Percentiles rank a stretch among this genome's conserved stretches.
Conservation (phyloP, 2,329 filamentous ascomycete genomes). For the Exophiala spinifera region DNA sequence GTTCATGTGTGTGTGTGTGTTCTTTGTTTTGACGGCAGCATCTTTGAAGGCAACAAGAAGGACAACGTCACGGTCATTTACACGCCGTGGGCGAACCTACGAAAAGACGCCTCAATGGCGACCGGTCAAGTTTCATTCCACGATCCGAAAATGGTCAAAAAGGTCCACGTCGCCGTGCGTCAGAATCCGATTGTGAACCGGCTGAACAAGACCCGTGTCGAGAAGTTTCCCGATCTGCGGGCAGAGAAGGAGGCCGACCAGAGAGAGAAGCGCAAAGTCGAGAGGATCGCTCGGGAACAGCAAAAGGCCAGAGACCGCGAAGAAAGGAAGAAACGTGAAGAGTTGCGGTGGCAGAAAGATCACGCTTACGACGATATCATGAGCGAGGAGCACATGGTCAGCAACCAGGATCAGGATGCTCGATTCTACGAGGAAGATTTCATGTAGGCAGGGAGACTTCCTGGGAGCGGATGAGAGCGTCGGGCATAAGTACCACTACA, state of each 20-base stretch:
- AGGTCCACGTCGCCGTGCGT: conserved; percentile 72
- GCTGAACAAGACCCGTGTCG: conserved; percentile 93
- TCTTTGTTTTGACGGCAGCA: not conserved
- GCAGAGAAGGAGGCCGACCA: conserved; percentile 77
- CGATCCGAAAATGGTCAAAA: conserved; percentile 77
- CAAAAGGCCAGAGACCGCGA: conserved; percentile 41
- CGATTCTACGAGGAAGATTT: conserved; percentile 84
- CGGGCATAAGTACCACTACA: too few species aligned
- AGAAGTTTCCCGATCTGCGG: conserved; percentile 79
- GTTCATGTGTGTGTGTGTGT: not conserved
- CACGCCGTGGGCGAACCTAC: conserved; percentile 94
- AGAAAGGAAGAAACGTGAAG: conserved; percentile 69
- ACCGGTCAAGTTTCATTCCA: conserved; percentile 94
- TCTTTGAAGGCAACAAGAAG: conserved; percentile 83
- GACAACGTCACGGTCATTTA: conserved; percentile 97
- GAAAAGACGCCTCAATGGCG: conserved; percentile 94
- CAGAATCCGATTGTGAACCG: conserved; percentile 93
- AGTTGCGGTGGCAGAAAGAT: conserved; percentile 93
- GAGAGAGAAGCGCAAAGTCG: conserved; percentile 67
- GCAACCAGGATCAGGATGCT: conserved; percentile 78
- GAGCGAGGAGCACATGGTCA: conserved; percentile 76
- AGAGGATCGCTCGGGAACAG: conserved; percentile 48
- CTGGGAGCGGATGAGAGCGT: not conserved
- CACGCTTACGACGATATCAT: conserved; percentile 95
- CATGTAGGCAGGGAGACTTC: conserved; percentile 63